phyloP scores from a whole-genome alignment of 2,329 filamentous ascomycete genomes.

The Aspergillus bombycis region DNA sequence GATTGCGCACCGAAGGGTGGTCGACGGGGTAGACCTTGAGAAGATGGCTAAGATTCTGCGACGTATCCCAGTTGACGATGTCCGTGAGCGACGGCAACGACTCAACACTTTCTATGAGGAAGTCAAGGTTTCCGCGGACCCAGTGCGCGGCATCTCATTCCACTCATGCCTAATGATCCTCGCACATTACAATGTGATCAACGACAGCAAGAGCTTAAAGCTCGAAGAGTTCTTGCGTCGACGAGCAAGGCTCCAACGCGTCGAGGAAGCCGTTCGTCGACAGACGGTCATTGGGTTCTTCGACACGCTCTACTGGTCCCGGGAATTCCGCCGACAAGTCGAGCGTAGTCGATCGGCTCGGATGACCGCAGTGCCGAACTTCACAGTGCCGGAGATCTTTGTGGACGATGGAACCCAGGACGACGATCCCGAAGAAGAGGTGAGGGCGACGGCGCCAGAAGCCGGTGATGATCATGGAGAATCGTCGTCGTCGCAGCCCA shows the following conservation, averaged over 20 bases:
- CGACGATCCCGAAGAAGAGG: conserved; percentile 31
- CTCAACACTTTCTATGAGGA: conserved; percentile 98
- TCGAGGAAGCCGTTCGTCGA: conserved; percentile 90
- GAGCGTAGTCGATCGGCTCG: conserved; percentile 73
- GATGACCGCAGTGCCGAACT: conserved; percentile 76
- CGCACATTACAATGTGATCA: conserved; percentile 98
- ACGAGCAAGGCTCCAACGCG: conserved; percentile 84
- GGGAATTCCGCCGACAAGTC: conserved; percentile 76
- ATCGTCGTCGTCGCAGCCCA: conserved; percentile 19
- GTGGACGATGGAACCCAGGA: conserved; percentile 72
- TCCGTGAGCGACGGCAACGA: conserved; percentile 73
- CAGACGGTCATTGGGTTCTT: conserved; percentile 94
- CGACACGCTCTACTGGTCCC: conserved; percentile 85
- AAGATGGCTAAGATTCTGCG: conserved; percentile 74
- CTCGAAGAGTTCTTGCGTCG: conserved; percentile 94
- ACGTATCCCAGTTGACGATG: conserved; percentile 72
- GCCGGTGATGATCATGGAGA: conserved; percentile 14
- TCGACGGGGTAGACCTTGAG: conserved; percentile 69
- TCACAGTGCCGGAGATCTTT: conserved; percentile 86
- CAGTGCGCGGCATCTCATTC: conserved; percentile 86
- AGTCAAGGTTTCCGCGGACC: conserved; percentile 89
- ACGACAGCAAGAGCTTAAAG: conserved; percentile 91
- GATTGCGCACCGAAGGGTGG: conserved; percentile 41
- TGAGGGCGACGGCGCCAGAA: conserved; percentile 15
- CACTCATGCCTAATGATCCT: conserved; percentile 91